These are phyloP conservation scores for Cylindrotheca closterium DNA, from an alignment of 108 stramenopile genomes.

Conservation along the genomic window DNA sequence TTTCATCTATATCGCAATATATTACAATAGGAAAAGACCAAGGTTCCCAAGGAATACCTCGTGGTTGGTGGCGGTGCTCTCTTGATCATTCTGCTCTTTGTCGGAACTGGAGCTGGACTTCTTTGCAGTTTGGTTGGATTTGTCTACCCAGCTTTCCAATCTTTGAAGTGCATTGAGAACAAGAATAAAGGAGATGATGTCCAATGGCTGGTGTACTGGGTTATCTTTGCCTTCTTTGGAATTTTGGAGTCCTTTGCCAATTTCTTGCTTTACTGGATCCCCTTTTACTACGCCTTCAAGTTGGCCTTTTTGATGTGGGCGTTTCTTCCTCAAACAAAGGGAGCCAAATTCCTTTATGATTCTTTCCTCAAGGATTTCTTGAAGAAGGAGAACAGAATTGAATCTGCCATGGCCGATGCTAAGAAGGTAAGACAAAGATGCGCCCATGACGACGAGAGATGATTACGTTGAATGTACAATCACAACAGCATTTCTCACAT, in stretches of 20 bases:
- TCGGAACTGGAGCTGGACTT: conserved; percentile 68
- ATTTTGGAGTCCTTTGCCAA: conserved; percentile 88
- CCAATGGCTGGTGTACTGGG: conserved; percentile 96
- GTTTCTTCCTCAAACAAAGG: conserved; percentile 88
- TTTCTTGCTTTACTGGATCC: conserved; percentile 90
- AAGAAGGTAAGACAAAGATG: conserved; percentile 30
- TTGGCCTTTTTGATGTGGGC: conserved; percentile 92
- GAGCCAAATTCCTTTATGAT: conserved; percentile 89
- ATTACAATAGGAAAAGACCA: conserved; percentile 57
- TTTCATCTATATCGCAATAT: conserved; percentile 1
- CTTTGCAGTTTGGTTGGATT: conserved; percentile 84
- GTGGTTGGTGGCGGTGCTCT: conserved; percentile 45
- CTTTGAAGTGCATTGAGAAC: conserved; percentile 88
- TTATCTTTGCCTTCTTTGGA: conserved; percentile 90
- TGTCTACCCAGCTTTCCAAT: conserved; percentile 87
- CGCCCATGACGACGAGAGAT: too few relatives aligned
- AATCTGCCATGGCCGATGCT: conserved; percentile 77
- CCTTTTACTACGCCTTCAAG: conserved; percentile 95
- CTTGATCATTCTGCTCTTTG: conserved; percentile 56
- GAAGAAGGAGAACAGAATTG: conserved; percentile 79
- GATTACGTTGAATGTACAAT: too few relatives aligned
- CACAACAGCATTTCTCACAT: not conserved
- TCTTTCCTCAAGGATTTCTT: conserved; percentile 85
- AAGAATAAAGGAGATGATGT: conserved; percentile 79
- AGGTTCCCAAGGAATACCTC: conserved; percentile 82